These are phyloP conservation scores for Sphaerosporella brunnea DNA, from an alignment of 495 filamentous ascomycete species.

Conservation along the genomic window DNA sequence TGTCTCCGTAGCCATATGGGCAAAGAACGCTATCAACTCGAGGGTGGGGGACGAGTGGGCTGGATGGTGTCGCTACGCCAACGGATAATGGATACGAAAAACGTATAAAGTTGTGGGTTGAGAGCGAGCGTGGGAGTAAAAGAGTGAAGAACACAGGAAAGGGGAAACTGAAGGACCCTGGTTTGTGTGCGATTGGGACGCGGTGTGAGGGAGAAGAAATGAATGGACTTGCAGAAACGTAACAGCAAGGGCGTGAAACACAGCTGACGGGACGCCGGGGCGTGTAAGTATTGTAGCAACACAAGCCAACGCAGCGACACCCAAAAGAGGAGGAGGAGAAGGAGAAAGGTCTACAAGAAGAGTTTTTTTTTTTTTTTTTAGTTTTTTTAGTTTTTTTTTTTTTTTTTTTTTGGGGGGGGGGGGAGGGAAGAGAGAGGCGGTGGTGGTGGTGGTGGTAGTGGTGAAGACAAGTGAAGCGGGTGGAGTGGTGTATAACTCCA, in stretches of 20 bases:
- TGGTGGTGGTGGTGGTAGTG: background rate
- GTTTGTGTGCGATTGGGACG: conserved; percentile 18
- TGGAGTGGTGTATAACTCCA: background rate
- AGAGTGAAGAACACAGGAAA: conserved; percentile 15
- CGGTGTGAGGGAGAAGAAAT: conserved; percentile 11
- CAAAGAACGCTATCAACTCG: no score
- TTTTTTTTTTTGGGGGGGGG: no score
- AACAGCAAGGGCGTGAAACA: conserved; percentile 5
- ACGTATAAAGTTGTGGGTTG: background rate
- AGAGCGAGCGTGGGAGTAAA: background rate
- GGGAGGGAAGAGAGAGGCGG: no score
- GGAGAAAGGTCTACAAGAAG: conserved; percentile 8
- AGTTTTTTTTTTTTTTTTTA: no score
- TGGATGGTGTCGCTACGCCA: background rate
- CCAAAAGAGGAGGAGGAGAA: conserved; percentile 11
- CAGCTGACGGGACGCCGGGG: conserved; percentile 9
- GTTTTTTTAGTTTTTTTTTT: no score
- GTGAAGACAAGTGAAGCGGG: background rate
- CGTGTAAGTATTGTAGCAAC: conserved; percentile 18
- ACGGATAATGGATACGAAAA: no score
- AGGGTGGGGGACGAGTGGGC: background rate
- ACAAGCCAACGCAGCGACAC: conserved; percentile 16
- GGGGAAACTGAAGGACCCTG: conserved; percentile 13
- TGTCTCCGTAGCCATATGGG: conserved; percentile 6
- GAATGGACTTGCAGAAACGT: conserved; percentile 1